Evolutionary conservation across 2,329 filamentous ascomycete species (phyloP), one percentile per base, ranked within the genome.

Genomic region (Arachnopeziza araneosa): DNA sequence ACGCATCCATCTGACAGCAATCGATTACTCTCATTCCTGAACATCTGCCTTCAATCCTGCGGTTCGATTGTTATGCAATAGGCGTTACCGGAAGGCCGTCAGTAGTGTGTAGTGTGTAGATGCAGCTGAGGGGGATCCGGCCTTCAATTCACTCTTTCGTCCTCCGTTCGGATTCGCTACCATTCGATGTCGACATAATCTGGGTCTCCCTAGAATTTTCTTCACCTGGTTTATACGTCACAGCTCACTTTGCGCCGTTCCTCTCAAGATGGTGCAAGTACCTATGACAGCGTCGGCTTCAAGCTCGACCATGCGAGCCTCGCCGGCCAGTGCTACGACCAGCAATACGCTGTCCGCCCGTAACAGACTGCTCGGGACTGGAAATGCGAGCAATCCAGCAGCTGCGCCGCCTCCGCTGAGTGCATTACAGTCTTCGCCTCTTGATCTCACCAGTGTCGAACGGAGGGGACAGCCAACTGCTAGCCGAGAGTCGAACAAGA

Each of bases 371-470:
- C 58, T 55, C n/a, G 57, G 60, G 9, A 69, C 64, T 63, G 66
- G 67, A 30, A 71, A 68, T 65, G 60, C 69, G 50, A 69, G 63
- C 36, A 71, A 72, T 67, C 71, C 71, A 1, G 69, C 68, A 9
- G 60, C 67, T 9, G 67, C 69, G 30, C 63, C 70, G 21, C 64
- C 70, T 7, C 71, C 69, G 52, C 62, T 74, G 55, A 74, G 72
- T 61, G 71, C 71, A 32, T 69, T 73, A 69, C 63, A 66, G 50
- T 71, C 70, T 10, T 50, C 78, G 60, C 85, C 91, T 53, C 79
- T 99, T 63, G 93, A 98, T 70, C 78, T 98, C 68, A 86, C 85
- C 55, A 96, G 91, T 0, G 95, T 99, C 62, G 95, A 98, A 78
- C 88, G 93, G 71, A 88, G 92, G 74, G 93, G 91, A 56, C 89